Percentiles rank a stretch among this genome's conserved stretches.
Conservation (phyloP, 805 yeast genomes). For the Lipomyces sp. region DNA sequence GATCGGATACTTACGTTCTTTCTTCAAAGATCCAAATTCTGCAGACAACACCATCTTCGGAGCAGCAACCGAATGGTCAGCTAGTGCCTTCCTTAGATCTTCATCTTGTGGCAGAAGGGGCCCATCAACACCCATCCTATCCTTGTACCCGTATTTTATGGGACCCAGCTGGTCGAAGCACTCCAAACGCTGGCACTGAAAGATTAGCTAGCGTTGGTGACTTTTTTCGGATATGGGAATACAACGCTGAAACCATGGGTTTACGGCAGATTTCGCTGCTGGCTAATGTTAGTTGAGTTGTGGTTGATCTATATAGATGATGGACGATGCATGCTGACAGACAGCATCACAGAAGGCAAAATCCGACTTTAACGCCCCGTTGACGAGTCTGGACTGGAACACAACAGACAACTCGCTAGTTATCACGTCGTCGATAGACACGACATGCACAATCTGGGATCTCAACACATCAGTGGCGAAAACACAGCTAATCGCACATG, state of each 20-base stretch:
- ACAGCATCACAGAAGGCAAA: conserved; percentile 39
- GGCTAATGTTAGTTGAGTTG: conserved; percentile 32
- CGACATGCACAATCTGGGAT: conserved; percentile 98
- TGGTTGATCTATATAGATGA: neutral
- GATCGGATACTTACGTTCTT: neutral
- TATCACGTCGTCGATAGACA: conserved; percentile 86
- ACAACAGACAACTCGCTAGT: conserved; percentile 61
- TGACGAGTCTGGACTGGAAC: conserved; percentile 95
- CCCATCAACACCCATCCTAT: conserved; percentile 45
- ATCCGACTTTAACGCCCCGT: conserved; percentile 65
- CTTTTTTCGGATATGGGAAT: conserved; percentile 60
- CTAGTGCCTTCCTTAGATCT: conserved; percentile 40
- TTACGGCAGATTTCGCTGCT: conserved; percentile 44
- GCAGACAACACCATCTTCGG: conserved; percentile 24
- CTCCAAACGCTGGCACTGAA: conserved; percentile 36
- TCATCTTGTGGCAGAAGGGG: conserved; percentile 49
- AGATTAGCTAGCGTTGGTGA: conserved; percentile 70
- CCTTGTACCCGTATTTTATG: conserved; percentile 73
- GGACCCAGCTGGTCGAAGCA: conserved; percentile 50
- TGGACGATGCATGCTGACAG: no score
- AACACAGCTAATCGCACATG: conserved; percentile 95
- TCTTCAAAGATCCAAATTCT: conserved; percentile 31
- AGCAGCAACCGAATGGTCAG: conserved; percentile 33
- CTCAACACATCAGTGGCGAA: conserved; percentile 64
- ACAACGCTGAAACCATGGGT: conserved; percentile 39